Conservation (phyloP, 2,329 filamentous ascomycete species). For the Clathrospora elynae region DNA sequence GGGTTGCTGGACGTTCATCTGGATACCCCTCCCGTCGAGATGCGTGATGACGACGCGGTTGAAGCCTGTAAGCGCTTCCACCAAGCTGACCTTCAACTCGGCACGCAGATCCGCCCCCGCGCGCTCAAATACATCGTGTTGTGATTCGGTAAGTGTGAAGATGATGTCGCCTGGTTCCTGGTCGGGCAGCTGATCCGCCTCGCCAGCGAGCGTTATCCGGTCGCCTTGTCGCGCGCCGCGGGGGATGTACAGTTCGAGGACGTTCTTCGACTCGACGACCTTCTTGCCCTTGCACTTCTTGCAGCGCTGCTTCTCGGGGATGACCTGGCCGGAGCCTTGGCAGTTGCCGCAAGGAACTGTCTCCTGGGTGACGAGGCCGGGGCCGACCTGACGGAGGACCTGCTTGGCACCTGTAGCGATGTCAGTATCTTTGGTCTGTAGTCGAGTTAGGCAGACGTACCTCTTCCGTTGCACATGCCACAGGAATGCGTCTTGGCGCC, state of each 20-base stretch:
- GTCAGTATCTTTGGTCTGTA: constrained; percentile 20
- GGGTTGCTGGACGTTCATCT: constrained; percentile 72
- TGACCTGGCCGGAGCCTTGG: constrained; percentile 81
- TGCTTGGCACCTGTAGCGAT: constrained; percentile 66
- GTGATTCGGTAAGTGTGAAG: constrained; percentile 81
- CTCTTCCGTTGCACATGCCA: constrained; percentile 80
- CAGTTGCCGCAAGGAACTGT: constrained; percentile 82
- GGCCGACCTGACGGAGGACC: constrained; percentile 80
- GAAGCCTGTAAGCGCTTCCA: constrained; percentile 86
- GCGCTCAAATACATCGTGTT: constrained; percentile 80
- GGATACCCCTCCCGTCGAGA: constrained; percentile 89
- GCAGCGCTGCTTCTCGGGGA: constrained; percentile 95
- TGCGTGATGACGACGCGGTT: constrained; percentile 88
- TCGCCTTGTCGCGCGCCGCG: constrained; percentile 80
- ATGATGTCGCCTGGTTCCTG: constrained; percentile 91
- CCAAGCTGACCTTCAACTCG: constrained; percentile 77
- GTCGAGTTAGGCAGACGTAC: constrained; percentile 42
- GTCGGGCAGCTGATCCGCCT: constrained; percentile 90
- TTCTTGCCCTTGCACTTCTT: constrained; percentile 98
- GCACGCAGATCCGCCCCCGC: constrained; percentile 84
- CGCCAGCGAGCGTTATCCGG: constrained; percentile 85
- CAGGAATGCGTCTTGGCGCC: constrained; percentile 85
- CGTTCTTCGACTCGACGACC: constrained; percentile 86
- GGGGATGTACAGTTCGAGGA: constrained; percentile 94
- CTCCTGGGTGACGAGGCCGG: constrained; percentile 81